These are phyloP conservation scores for Globisporangium paroecandrum DNA, from an alignment of 352 stramenopile genomes.

Conservation along the genomic window DNA sequence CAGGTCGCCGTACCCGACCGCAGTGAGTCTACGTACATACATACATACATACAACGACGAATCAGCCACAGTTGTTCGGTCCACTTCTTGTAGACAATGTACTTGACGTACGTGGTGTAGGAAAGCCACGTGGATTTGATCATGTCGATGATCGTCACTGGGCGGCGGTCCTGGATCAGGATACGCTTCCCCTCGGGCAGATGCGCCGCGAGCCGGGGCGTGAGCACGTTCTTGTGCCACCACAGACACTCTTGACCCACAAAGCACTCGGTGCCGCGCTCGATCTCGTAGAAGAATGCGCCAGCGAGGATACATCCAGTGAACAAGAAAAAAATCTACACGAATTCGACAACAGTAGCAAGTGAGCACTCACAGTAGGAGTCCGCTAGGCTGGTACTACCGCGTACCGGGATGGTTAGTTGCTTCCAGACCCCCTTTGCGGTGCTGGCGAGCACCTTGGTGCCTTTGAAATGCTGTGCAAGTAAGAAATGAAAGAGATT, in stretches of 20 bases:
- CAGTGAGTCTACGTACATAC: constrained; percentile 42
- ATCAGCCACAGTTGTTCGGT: not conserved
- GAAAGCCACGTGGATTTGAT: constrained; percentile 68
- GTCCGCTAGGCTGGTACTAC: not conserved
- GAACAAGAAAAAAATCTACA: constrained; percentile 75
- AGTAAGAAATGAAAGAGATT: not conserved
- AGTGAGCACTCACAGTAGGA: not conserved
- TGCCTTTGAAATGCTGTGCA: constrained; percentile 60
- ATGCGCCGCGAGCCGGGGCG: constrained; percentile 26
- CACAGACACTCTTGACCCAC: constrained; percentile 51
- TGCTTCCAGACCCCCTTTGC: constrained; percentile 52
- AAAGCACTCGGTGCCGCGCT: constrained; percentile 66
- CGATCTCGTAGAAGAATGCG: constrained; percentile 70
- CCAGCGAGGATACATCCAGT: constrained; percentile 57
- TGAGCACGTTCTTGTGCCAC: constrained; percentile 58
- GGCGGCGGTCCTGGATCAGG: constrained; percentile 53
- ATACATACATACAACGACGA: not conserved
- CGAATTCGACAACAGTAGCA: not conserved
- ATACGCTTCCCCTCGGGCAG: constrained; percentile 57
- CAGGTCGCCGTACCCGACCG: constrained; percentile 74
- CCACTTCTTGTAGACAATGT: not conserved
- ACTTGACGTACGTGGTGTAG: constrained; percentile 43
- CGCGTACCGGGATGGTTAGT: constrained; percentile 55
- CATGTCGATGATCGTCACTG: constrained; percentile 63
- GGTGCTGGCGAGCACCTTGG: constrained; percentile 58